phyloP scores from a whole-genome alignment of 2,329 filamentous ascomycete species.

The Penicillium thymicola region DNA sequence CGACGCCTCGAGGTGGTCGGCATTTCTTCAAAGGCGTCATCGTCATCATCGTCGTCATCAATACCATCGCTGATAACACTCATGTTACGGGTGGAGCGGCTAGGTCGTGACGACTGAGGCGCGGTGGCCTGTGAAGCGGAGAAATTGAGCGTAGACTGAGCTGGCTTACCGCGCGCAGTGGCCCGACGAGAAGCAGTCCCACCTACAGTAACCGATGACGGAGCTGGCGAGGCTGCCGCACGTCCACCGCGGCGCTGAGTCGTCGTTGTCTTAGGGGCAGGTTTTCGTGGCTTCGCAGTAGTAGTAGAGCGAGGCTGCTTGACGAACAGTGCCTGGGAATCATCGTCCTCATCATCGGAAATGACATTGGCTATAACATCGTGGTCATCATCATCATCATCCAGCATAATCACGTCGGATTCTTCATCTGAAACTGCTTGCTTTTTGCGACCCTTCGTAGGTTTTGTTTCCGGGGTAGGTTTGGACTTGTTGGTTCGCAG shows the following conservation, averaged over 20 bases:
- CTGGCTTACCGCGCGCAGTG: slow-evolving; percentile 26
- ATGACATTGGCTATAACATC: slow-evolving; percentile 29
- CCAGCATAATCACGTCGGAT: slow-evolving; percentile 41
- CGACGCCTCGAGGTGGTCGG: slow-evolving; percentile 21
- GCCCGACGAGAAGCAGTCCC: slow-evolving; percentile 27
- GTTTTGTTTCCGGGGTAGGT: slow-evolving; percentile 25
- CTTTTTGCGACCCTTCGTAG: slow-evolving; percentile 28
- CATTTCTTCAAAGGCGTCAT: slow-evolving; percentile 48
- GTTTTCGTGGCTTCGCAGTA: slow-evolving; percentile 25
- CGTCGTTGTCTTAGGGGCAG: slow-evolving; percentile 15
- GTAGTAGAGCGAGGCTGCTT: slow-evolving; percentile 33
- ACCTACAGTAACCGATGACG: slow-evolving; percentile 32
- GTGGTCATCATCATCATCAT: slow-evolving; percentile 28
- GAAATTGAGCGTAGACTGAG: slow-evolving; percentile 45
- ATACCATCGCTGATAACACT: slow-evolving; percentile 41
- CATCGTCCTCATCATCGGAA: slow-evolving; percentile 31
- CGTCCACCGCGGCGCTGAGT: slow-evolving; percentile 26
- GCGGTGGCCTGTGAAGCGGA: slow-evolving; percentile 37
- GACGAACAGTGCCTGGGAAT: slow-evolving; percentile 43
- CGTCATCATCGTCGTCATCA: slow-evolving; percentile 39
- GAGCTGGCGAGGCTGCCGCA: slow-evolving; percentile 31
- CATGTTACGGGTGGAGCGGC: slow-evolving; percentile 32
- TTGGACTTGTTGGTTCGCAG: slow-evolving; percentile 31
- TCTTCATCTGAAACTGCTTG: slow-evolving; percentile 38
- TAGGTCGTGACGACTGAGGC: slow-evolving; percentile 28